phyloP scores from a whole-genome alignment of 192 early-diverging fungal species.

The Gamsiella multidivaricata region DNA sequence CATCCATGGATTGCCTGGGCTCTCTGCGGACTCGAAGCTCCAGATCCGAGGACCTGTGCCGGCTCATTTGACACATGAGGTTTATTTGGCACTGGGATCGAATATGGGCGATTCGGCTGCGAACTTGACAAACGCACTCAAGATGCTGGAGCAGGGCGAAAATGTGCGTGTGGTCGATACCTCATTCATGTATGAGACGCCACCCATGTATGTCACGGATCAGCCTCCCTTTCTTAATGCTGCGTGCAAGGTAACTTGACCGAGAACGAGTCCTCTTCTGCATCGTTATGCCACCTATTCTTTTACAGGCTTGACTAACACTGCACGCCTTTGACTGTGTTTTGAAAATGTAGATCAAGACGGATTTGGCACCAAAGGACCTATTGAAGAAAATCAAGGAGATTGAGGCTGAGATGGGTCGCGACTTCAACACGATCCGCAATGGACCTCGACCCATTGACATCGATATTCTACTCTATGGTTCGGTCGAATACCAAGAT shows the following conservation, averaged over 20 bases:
- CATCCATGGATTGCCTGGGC: conserved; percentile 24
- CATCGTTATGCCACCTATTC: background rate
- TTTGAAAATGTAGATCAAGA: conserved; percentile 66
- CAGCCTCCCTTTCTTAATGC: conserved; percentile 94
- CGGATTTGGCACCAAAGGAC: conserved; percentile 76
- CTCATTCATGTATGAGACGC: conserved; percentile 96
- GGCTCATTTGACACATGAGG: conserved; percentile 63
- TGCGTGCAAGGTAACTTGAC: conserved; percentile 74
- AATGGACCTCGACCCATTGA: conserved; percentile 96
- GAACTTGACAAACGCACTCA: conserved; percentile 84
- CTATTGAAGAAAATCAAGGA: conserved; percentile 84
- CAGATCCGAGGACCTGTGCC: conserved; percentile 40
- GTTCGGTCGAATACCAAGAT: conserved; percentile 70
- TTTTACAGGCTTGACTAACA: background rate
- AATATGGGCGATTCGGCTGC: conserved; percentile 87
- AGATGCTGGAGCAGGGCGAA: conserved; percentile 57
- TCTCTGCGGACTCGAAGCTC: conserved; percentile 13
- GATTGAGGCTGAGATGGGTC: conserved; percentile 86
- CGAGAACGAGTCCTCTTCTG: background rate
- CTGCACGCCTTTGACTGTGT: background rate
- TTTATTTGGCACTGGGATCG: conserved; percentile 88
- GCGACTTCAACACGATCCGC: conserved; percentile 66
- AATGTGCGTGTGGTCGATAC: conserved; percentile 79
- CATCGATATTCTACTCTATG: conserved; percentile 96
- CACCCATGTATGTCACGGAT: conserved; percentile 95